These are phyloP conservation scores for Tetrapisispora taiwanensis DNA, from an alignment of 805 yeast species.

Conservation along the genomic window DNA sequence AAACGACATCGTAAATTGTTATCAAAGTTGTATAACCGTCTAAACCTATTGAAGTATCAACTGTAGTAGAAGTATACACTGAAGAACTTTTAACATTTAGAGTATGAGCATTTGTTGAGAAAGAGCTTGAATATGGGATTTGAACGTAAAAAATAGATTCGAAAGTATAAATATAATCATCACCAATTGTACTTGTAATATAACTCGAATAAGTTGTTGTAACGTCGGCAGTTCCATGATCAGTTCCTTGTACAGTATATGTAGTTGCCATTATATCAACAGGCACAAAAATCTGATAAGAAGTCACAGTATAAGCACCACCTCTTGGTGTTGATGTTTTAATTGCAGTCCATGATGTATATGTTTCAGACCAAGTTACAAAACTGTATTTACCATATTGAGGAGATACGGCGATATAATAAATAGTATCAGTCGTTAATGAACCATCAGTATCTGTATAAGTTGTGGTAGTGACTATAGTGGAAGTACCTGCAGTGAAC, in stretches of 20 bases:
- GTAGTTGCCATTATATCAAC: not conserved
- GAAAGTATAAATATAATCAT: not conserved
- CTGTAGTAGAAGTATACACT: not conserved
- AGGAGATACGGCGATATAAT: not conserved
- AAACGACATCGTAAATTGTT: not conserved
- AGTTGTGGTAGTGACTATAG: not conserved
- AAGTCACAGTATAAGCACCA: not conserved
- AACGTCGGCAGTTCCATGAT: not conserved
- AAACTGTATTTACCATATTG: not conserved
- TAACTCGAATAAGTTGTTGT: not conserved
- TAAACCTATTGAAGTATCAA: not conserved
- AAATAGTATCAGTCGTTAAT: not conserved
- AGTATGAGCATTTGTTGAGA: not conserved
- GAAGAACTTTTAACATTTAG: not conserved
- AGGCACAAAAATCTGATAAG: not conserved
- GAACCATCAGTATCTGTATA: not conserved
- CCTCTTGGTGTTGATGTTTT: not conserved
- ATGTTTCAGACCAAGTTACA: not conserved
- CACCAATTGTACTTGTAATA: not conserved
- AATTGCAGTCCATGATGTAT: not conserved
- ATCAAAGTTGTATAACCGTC: not conserved
- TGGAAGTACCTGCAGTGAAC: not conserved
- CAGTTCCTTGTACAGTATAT: not conserved
- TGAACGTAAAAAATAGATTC: not conserved
- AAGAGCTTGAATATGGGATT: not conserved